Base-by-base conservation (phyloP, 1,284 basidiomycete genomes). In the Papiliotrema flavescens region DNA sequence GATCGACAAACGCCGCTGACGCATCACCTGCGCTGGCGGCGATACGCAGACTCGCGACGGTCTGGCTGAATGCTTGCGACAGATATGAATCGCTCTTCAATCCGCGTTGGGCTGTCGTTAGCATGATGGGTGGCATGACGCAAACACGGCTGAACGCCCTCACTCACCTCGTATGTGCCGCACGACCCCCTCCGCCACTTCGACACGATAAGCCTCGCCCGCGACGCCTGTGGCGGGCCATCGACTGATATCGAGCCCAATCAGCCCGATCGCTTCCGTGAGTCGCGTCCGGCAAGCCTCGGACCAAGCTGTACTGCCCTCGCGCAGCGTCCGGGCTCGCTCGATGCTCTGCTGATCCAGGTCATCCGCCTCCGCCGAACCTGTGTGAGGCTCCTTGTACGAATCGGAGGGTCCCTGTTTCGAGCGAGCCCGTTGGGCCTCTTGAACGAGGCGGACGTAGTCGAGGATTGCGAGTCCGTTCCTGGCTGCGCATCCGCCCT, bases 261-360 rank as follows among this genome's bases (percentile, higher is more conserved):
- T 28, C 15, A 62, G 28, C 22, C 59, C 60, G 32, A 54, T 49
- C 5, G 55, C 49, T 42, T 60, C 55, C 14, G 37, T 44, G 41
- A 56, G 23, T 7, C 39, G 5, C 39, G 5, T 40, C 20, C 15
- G 28, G 28, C 6, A 32, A 5, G 6, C 28, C 28, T 32, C 28
- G 28, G 28, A 11, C 28, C 28, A 32, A 11, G 5, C 11, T 11
- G 28, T 32, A 32, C 28, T 32, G 5, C 6, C 5, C 11, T 32
- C 28, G 11, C 28, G 28, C 28, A 32, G 28, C 11, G 5, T 5
- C 28, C 28, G 28, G 6, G 28, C 28, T 5, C 28, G 28, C 6
- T 11, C 11, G 28, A 32, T 32, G 28, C 28, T 32, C 28, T 11
- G 5, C 28, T 32, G 28, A 11, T 32, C 28, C 28, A 32, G 28